Base-by-base conservation (phyloP, 495 filamentous ascomycete genomes). In the Aspergillus avenaceus region DNA sequence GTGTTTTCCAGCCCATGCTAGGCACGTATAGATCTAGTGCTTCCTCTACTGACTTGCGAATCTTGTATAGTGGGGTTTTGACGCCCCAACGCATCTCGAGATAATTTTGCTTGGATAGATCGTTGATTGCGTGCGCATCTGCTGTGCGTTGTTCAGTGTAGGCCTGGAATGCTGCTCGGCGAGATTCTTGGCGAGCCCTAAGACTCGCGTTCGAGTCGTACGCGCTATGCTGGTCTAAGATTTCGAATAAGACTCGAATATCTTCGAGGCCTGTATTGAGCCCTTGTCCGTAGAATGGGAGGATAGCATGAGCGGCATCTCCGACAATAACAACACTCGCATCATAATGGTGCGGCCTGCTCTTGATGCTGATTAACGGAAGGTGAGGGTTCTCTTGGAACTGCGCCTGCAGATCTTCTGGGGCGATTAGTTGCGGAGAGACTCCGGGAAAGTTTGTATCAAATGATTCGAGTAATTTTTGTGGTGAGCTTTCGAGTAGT, bases 281-380 rank as follows among this genome's bases (percentile, higher is more conserved):
- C 41, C 89, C 86, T 60, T 97, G 86, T 18, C 87, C 86, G 70
- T 93, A 88, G 73, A 97, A 98, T 1, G 95, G 93, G 0, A 98
- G 90, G 81, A 98, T 96, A 41, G 93, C 95, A 68, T 98, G 95
- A 6, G 93, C 93, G 19, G 93, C 91, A 60, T 98, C 93, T 42
- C 93, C 93, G 34, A 98, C 58, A 50, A 98, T 88, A 45, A 95
- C 88, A 19, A 75, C 87, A n/a, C 83, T 86, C 24, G 82, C 79
- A 29, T 63, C 73, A 75, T 79, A 89, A 71, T 96, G 89, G 64
- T 97, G 84, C 0, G 95, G 93, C 1, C 75, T 77, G 72, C 90
- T 96, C 66, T 96, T 95, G 59, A 98, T 88, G 65, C 76, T 87
- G 60, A 98, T 95, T 14, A 98, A 72, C 1, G 93, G 93, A 0